Evolutionary conservation across 768 basidiomycete genomes (phyloP).

Genomic region (Leccinum broughii): DNA sequence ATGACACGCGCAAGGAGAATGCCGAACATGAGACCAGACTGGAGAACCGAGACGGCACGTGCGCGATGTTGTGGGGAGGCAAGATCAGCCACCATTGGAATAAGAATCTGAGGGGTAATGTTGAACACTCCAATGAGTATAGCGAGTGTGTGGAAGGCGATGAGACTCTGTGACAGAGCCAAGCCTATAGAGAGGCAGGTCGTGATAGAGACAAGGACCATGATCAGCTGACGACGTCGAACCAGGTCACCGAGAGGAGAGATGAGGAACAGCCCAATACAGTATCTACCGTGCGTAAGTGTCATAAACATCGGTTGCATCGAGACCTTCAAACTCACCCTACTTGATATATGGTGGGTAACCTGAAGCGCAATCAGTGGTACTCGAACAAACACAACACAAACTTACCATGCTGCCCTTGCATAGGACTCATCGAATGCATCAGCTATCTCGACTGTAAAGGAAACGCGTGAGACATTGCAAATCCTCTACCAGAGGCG

Average conservation of each 20-base stretch:
- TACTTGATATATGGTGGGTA: constrained; percentile 66
- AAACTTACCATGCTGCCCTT: constrained; percentile 34
- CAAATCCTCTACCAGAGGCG: background rate
- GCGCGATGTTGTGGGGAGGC: constrained; percentile 32
- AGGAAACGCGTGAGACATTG: background rate
- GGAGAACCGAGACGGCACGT: constrained; percentile 33
- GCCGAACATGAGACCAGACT: constrained; percentile 31
- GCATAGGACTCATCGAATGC: constrained; percentile 38
- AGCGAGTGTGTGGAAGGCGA: constrained; percentile 35
- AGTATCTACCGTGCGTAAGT: background rate
- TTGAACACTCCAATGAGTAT: constrained; percentile 41
- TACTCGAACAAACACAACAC: background rate
- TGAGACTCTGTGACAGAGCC: constrained; percentile 36
- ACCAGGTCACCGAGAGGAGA: constrained; percentile 49
- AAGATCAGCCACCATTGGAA: constrained; percentile 48
- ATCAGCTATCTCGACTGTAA: constrained; percentile 34
- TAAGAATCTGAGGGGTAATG: constrained; percentile 39
- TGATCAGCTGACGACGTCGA: constrained; percentile 42
- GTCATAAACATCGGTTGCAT: background rate
- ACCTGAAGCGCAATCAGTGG: constrained; percentile 35
- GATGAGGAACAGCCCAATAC: constrained; percentile 42
- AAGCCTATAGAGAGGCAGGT: constrained; percentile 41
- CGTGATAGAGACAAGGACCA: constrained; percentile 36
- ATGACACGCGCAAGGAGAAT: constrained; percentile 34
- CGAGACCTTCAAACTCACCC: constrained; percentile 42